Conservation (phyloP, 78 protist species). For the Bigelowiella natans region DNA sequence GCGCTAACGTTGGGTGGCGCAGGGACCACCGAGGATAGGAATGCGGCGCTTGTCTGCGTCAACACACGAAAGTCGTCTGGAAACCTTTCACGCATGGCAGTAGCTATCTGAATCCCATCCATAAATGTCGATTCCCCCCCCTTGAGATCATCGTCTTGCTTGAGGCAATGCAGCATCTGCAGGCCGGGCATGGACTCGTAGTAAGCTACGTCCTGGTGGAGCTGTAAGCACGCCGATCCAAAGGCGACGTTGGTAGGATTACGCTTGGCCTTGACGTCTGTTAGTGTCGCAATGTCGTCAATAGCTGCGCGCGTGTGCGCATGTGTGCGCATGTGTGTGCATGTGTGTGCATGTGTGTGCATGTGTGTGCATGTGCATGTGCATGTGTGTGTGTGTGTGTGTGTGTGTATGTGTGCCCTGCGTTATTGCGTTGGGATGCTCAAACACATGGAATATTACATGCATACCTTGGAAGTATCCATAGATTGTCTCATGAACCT, state of each 20-base stretch:
- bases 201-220: slow-evolving; percentile 36
- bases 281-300: no score
- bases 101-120: slow-evolving; percentile 31
- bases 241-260: no score
- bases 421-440: neutral
- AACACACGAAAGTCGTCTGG: slow-evolving; percentile 13
- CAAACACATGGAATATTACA: neutral
- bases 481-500: no score
- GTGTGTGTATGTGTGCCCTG: neutral
- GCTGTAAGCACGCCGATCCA: neutral
- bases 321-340: neutral
- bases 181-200: slow-evolving; percentile 46
- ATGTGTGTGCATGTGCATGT: neutral
- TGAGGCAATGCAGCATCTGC: slow-evolving; percentile 44
- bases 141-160: neutral
- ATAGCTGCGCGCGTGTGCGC: neutral
- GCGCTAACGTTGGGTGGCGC: neutral
- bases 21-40: neutral
- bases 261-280: no score
- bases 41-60: slow-evolving; percentile 15
- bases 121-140: slow-evolving; percentile 37
- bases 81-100: neutral
- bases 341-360: neutral
- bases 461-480: no score
- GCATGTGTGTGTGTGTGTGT: neutral